Evolutionary conservation across 345 rosid species (phyloP), one percentile per base, ranked within the genome.

Genomic region (Salix brachista): DNA sequence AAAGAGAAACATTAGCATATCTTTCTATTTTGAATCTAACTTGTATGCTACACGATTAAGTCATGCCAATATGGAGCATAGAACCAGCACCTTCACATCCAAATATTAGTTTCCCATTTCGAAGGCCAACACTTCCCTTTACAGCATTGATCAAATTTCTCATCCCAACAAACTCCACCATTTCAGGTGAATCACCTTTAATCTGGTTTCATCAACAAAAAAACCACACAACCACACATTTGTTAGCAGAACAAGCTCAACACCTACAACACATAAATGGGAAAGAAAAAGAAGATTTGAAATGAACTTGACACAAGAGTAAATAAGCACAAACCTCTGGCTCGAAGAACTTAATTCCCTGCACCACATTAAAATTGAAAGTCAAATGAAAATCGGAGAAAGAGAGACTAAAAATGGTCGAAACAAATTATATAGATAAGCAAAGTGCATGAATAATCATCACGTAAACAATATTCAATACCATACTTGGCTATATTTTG

Each of bases 261-360:
- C 67, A 30, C 19, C 3, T 25, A 39, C 6, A 30, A 23, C 12
- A 23, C 0, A 41, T 50, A 62, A 46, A 14, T 12, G 26, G 50
- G 13, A 44, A 61, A 72, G 14, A n/a, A 17, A 79, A 25, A 71
- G 6, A 67, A 73, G 41, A 69, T 71, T 75, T 39, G 9, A 61
- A 64, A 36, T 52, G 65, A 60, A 78, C 18, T 41, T 60, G 77
- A 70, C 30, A 32, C 8, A 18, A 58, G 50, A 62, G 71, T 65
- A 70, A 75, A 77, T 74, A 68, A 68, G 67, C 66, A 28, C 37
- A 54, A 81, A 95, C 99, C 97, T 95, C 99, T 37, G 99, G 99
- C 83, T 93, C 99, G 79, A 95, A 93, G 88, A 95, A 95, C 85
- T 90, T 91, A 86, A 95, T 88, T 67, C 99, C 99, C 98, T 95